Evolutionary conservation across 306 rosid genomes (phyloP), one percentile per base, ranked within the genome.

Genomic region (Vigna nakashimae): DNA sequence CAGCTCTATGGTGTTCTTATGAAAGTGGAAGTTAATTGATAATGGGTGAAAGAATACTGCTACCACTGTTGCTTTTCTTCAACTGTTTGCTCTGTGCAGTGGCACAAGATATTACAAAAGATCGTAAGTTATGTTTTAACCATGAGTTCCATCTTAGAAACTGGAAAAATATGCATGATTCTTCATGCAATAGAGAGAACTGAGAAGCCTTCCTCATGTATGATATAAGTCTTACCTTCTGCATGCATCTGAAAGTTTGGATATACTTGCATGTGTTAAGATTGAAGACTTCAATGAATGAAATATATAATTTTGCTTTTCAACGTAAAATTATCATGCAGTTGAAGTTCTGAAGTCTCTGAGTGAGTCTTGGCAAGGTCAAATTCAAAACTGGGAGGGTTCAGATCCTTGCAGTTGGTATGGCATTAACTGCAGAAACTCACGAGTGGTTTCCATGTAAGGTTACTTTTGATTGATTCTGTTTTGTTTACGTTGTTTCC

Each of bases 401-500:
- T 65, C 82, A 20, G 84, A 84, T 71, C 76, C 84, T 65, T 84
- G 87, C 63, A 36, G 38, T 13, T 80, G 84, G 87, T 38, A 36
- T 1, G 82, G 82, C 28, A 76, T 80, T 32, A 43, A 6, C 14
- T 80, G 87, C 82, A 49, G 7, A 8, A 1, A 76, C 20, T 76
- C 87, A 28, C 79, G 82, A 18, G 82, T 84, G 45, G 67, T 40
- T 26, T 84, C 87, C 79, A 76, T 84, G 84, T 84, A 76, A 74
- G 30, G 17, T 24, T 32, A 74, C 59, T 59, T 36, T 50, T 3
- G 43, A 57, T 20, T 6, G 64, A 57, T 50, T 48, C 20, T 7
- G 5, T 28, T 7, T 53, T 45, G 4, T 46, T n/a, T 62, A 46
- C 17, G 7, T 36, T 74, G 32, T 71, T 5, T 24, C 6, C 18